Conservation (phyloP, 768 basidiomycete genomes). For the Psilocybe subaeruginosa region DNA sequence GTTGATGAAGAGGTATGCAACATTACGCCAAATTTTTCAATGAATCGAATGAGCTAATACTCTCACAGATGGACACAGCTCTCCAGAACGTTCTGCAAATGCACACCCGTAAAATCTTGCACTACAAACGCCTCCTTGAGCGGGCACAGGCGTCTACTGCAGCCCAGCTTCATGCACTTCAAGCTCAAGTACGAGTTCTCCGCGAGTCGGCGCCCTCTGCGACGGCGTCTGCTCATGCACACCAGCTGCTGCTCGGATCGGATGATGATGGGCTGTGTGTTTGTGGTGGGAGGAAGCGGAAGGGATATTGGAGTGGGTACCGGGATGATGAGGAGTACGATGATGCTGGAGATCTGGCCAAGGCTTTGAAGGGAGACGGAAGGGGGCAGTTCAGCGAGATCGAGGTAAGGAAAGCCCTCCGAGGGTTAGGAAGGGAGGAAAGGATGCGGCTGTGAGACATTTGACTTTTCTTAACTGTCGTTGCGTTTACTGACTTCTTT, state of each 20-base stretch:
- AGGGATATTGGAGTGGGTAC: conserved; percentile 77
- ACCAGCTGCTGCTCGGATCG: conserved; percentile 22
- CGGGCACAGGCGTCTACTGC: conserved; percentile 79
- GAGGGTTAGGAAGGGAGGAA: conserved; percentile 64
- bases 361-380: conserved; percentile 52
- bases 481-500: not conserved
- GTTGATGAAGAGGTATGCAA: conserved; percentile 73
- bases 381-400: conserved; percentile 72
- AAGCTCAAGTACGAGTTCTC: conserved; percentile 76
- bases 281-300: conserved; percentile 65
- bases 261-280: conserved; percentile 39
- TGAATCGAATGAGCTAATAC: not conserved
- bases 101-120: conserved; percentile 61
- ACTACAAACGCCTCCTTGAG: conserved; percentile 81
- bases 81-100: conserved; percentile 41
- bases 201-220: conserved; percentile 40
- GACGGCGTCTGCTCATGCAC: conserved; percentile 20
- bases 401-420: conserved; percentile 67
- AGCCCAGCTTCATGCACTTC: conserved; percentile 83
- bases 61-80: conserved; percentile 38
- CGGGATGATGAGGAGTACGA: conserved; percentile 52
- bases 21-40: not conserved
- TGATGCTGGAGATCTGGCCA: conserved; percentile 42
- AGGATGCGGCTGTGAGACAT: conserved; percentile 72
- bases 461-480: not conserved